Conservation (phyloP, 768 basidiomycete species). For the Boletellus ananas region DNA sequence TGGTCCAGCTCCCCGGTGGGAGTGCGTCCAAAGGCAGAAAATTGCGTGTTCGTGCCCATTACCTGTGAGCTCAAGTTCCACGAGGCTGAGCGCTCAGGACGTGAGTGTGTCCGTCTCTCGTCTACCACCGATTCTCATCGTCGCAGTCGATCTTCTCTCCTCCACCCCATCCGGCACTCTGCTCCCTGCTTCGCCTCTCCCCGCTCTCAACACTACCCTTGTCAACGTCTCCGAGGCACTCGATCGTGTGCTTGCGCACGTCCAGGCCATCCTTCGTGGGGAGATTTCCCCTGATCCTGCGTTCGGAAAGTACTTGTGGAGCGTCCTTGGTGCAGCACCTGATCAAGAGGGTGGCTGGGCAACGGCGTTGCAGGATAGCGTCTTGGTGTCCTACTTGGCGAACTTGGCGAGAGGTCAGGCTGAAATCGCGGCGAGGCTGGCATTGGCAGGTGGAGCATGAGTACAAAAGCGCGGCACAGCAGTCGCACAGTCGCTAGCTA, state of each 20-base stretch:
- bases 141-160: constrained; percentile 72
- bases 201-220: constrained; percentile 45
- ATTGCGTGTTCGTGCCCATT: constrained; percentile 91
- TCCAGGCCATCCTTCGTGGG: constrained; percentile 75
- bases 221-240: constrained; percentile 70
- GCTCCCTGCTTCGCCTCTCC: constrained; percentile 61
- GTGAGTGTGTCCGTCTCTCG: constrained; percentile 42
- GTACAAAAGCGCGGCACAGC: constrained; percentile 6
- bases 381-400: constrained; percentile 94
- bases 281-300: constrained; percentile 75
- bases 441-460: constrained; percentile 51
- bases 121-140: constrained; percentile 4
- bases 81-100: constrained; percentile 78
- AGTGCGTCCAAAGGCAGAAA: constrained; percentile 85
- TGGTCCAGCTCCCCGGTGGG: constrained; percentile 76
- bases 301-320: constrained; percentile 88
- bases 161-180: constrained; percentile 35
- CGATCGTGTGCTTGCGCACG: constrained; percentile 81
- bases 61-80: constrained; percentile 83
- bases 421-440: constrained; percentile 85
- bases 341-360: constrained; percentile 77
- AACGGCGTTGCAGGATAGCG: constrained; percentile 78
- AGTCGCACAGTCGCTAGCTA: constrained; percentile 40
- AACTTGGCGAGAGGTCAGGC: constrained; percentile 92
- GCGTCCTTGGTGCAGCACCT: constrained; percentile 70